phyloP scores from a whole-genome alignment of 257 asterid species.

The Ilex asprella region DNA sequence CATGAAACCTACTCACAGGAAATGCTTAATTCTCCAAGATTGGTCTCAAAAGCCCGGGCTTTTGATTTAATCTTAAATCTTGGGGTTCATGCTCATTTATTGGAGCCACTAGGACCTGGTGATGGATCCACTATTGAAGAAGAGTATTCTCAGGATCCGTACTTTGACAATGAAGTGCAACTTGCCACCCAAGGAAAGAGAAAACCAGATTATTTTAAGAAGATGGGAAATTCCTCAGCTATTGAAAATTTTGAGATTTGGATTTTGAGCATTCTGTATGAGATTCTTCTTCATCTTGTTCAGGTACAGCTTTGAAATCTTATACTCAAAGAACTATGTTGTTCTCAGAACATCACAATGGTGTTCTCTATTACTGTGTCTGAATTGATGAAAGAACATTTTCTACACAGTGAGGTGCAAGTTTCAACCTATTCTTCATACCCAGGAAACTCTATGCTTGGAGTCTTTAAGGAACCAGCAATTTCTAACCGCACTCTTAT shows the following conservation, averaged over 20 bases:
- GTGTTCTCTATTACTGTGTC: no score
- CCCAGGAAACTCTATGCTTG: no score
- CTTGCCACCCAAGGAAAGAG: conserved; percentile 44
- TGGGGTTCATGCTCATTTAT: conserved; percentile 94
- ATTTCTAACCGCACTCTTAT: no score
- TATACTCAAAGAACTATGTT: no score
- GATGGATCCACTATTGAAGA: conserved; percentile 66
- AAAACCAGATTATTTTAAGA: conserved; percentile 42
- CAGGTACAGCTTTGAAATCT: conserved; percentile 50
- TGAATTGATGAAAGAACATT: no score
- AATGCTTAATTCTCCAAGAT: conserved; percentile 76
- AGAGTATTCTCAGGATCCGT: conserved; percentile 71
- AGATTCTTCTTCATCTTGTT: conserved; percentile 94
- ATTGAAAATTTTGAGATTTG: conserved; percentile 87
- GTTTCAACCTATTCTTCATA: no score
- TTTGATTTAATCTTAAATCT: conserved; percentile 94
- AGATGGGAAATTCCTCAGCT: conserved; percentile 50
- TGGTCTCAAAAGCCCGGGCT: conserved; percentile 85
- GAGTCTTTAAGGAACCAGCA: no score
- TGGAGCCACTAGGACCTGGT: conserved; percentile 91
- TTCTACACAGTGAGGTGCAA: no score
- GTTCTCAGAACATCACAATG: no score
- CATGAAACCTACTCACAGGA: conserved; percentile 47
- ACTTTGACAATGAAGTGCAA: conserved; percentile 59
- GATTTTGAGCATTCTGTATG: conserved; percentile 95